Conservation (phyloP, 2,329 filamentous ascomycete species). For the Fusarium circinatum region DNA sequence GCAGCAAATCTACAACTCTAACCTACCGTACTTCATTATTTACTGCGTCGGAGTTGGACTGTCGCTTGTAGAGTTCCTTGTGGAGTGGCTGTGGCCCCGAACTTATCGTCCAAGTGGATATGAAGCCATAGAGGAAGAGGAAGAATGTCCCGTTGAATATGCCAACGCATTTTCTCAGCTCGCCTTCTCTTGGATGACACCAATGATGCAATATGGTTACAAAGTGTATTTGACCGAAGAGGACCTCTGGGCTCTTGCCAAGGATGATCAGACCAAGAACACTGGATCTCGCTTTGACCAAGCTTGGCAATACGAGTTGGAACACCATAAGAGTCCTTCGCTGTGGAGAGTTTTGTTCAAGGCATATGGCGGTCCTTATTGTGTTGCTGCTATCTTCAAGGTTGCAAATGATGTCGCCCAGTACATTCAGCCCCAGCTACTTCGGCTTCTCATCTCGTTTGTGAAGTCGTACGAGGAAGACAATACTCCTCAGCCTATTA, state of each 20-base stretch:
- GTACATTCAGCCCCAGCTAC: slow-evolving; percentile 90
- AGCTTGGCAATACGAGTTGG: slow-evolving; percentile 81
- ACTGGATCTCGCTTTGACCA: slow-evolving; percentile 77
- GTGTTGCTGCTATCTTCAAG: slow-evolving; percentile 86
- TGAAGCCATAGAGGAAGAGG: slow-evolving; percentile 66
- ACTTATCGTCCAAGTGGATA: slow-evolving; percentile 66
- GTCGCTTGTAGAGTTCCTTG: slow-evolving; percentile 74
- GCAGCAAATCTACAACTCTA: slow-evolving; percentile 74
- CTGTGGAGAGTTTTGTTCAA: slow-evolving; percentile 88
- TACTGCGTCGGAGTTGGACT: slow-evolving; percentile 79
- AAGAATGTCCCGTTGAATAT: slow-evolving; percentile 82
- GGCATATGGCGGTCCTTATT: slow-evolving; percentile 87
- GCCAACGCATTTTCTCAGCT: slow-evolving; percentile 93
- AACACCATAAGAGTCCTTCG: slow-evolving; percentile 70
- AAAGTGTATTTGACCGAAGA: slow-evolving; percentile 91
- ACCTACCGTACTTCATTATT: slow-evolving; percentile 79
- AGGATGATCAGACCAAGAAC: slow-evolving; percentile 78
- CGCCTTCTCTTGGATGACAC: slow-evolving; percentile 99
- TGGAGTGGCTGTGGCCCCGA: slow-evolving; percentile 92
- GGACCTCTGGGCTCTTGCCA: slow-evolving; percentile 92
- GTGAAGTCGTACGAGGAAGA: slow-evolving; percentile 78
- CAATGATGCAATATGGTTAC: slow-evolving; percentile 95
- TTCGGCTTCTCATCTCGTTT: slow-evolving; percentile 85
- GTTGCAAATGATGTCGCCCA: slow-evolving; percentile 85
- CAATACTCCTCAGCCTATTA: slow-evolving; percentile 75